Conservation (phyloP, 768 basidiomycete species). For the Mycena galopus region DNA sequence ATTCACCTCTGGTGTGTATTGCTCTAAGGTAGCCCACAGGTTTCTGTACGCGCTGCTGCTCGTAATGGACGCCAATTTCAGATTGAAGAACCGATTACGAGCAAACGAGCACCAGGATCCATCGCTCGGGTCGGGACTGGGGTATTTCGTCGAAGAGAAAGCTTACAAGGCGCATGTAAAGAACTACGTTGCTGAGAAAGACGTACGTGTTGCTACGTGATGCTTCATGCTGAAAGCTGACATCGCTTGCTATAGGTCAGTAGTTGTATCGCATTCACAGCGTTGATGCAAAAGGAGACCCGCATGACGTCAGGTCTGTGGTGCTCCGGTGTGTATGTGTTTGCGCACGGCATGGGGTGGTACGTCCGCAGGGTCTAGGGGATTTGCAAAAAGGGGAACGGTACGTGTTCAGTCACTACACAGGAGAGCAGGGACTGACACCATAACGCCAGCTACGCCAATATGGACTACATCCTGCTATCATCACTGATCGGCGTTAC, state of each 20-base stretch:
- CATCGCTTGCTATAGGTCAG: slow-evolving; percentile 37
- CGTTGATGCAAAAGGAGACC: slow-evolving; percentile 38
- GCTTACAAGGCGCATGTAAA: no score
- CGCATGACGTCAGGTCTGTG: slow-evolving; percentile 1
- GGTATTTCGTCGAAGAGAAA: slow-evolving; percentile 29
- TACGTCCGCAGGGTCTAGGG: slow-evolving; percentile 5
- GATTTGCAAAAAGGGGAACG: slow-evolving; percentile 22
- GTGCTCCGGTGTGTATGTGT: background rate
- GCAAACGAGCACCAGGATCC: slow-evolving; percentile 36
- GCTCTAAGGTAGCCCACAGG: background rate
- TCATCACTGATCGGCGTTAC: slow-evolving; percentile 13
- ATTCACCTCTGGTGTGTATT: no score
- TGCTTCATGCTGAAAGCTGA: background rate
- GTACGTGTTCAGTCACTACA: background rate
- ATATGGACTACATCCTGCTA: slow-evolving; percentile 43
- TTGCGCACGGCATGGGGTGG: slow-evolving; percentile 1
- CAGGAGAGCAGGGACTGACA: background rate
- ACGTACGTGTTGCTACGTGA: background rate
- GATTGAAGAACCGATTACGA: no score
- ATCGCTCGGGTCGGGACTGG: slow-evolving; percentile 20
- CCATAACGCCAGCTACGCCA: slow-evolving; percentile 33
- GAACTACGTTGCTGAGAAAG: slow-evolving; percentile 17
- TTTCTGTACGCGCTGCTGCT: slow-evolving; percentile 30
- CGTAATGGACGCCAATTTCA: slow-evolving; percentile 40
- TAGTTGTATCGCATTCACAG: slow-evolving; percentile 32